These are phyloP conservation scores for Ogataea minuta DNA, from an alignment of 805 yeast genomes.

Conservation along the genomic window DNA sequence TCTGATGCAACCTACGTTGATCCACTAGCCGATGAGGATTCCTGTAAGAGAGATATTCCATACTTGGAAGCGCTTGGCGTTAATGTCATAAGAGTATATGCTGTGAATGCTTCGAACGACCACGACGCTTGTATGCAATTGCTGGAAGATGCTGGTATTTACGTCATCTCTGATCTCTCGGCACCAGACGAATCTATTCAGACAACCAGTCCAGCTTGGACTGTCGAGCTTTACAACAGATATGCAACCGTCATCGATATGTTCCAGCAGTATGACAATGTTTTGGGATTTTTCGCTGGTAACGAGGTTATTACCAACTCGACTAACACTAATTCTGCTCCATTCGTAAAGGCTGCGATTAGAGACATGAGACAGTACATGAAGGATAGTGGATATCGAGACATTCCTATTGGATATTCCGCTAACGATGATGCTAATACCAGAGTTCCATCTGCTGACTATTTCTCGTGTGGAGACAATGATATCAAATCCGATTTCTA, in stretches of 20 bases:
- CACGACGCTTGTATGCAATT: conserved; percentile 79
- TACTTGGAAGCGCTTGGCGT: conserved; percentile 64
- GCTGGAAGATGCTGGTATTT: conserved; percentile 82
- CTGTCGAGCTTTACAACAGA: conserved; percentile 64
- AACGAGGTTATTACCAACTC: conserved; percentile 90
- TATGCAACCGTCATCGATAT: conserved; percentile 81
- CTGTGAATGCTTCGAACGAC: conserved; percentile 66
- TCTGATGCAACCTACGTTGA: conserved; percentile 48
- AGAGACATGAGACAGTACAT: conserved; percentile 86
- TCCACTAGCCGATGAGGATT: conserved; percentile 68
- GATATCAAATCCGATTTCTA: conserved; percentile 70
- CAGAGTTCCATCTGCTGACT: conserved; percentile 75
- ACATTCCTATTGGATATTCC: conserved; percentile 91
- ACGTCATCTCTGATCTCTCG: conserved; percentile 85
- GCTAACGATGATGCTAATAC: conserved; percentile 85
- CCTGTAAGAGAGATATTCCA: conserved; percentile 84
- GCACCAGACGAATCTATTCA: conserved; percentile 79
- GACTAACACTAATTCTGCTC: conserved; percentile 84
- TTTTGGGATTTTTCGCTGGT: conserved; percentile 95
- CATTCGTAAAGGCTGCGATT: conserved; percentile 93
- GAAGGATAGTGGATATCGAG: conserved; percentile 59
- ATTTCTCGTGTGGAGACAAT: conserved; percentile 78
- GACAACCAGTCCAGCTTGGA: conserved; percentile 79
- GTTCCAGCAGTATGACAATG: conserved; percentile 73
- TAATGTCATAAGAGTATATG: conserved; percentile 83